Evolutionary conservation across 2,329 filamentous ascomycete genomes (phyloP), one percentile per base, ranked within the genome.

Genomic region (Zymoseptoria brevis): DNA sequence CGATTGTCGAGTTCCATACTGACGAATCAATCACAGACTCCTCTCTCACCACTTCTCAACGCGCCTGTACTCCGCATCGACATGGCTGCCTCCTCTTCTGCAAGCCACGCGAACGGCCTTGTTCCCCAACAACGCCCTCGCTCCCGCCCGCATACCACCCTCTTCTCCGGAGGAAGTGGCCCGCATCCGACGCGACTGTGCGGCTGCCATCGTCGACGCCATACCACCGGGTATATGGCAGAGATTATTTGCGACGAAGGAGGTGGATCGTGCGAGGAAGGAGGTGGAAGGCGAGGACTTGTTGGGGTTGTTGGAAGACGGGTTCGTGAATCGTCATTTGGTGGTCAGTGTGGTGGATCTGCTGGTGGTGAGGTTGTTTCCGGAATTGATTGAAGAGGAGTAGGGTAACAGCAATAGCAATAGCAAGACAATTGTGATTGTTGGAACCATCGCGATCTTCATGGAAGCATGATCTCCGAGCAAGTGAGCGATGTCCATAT

Each of bases 281-380:
- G 76, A 80, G 62, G 75, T 82, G 24, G 76, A 80, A 62, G 75
- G 82, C 24, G 77, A 78, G 57, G 76, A 78, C 22, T 61, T 56
- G 35, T 79, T 97, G 53, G 84, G 88, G 67, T 79, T 92, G 45
- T 87, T 96, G 65, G 83, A 83, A 16, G 91, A 96, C 74, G 79
- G 82, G 55, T 96, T 96, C 75, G 87, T 91, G 75, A 99, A 99
- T 76, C 95, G 92, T 76, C 91, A 96, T 75, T 77, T 97, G 30
- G 78, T 96, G 66, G 96, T 96, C 70, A 81, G 84, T 51, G 79
- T 94, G 53, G 76, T 97, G 35, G 94, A 99, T 75, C 75, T 93
- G 59, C 72, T 96, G 1, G 78, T 96, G n/a, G 83, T 90, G 58
- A 84, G 87, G 64, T 74, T 97, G 62, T 83, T 96, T 70, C 94